These are phyloP conservation scores for Apocynum venetum DNA, from an alignment of 257 asterid genomes.

Conservation along the genomic window DNA sequence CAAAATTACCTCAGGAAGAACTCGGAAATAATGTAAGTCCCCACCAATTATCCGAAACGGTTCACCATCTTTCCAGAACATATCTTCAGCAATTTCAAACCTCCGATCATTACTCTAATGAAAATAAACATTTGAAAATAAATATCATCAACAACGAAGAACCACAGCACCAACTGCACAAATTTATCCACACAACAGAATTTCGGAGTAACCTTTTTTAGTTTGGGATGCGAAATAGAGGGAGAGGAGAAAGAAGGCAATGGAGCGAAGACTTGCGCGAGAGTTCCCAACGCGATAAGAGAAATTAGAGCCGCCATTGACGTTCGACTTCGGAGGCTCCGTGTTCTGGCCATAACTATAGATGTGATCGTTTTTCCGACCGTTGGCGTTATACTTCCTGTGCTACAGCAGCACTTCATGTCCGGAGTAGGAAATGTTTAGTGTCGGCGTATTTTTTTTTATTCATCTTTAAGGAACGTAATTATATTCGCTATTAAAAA, in stretches of 20 bases:
- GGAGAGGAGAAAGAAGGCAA: constrained; percentile 47
- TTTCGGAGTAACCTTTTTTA: constrained; percentile 24
- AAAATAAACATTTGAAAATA: neutral
- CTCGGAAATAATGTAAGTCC: constrained; percentile 86
- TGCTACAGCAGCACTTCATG: neutral
- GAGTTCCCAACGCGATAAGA: constrained; percentile 40
- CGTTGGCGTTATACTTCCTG: neutral
- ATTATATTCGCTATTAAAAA: too few relatives aligned
- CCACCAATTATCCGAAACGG: constrained; percentile 91
- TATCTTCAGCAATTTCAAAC: constrained; percentile 72
- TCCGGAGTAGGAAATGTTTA: neutral
- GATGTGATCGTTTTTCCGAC: neutral
- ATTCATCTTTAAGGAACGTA: too few relatives aligned
- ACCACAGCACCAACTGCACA: neutral
- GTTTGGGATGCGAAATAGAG: constrained; percentile 25
- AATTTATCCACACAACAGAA: constrained; percentile 4
- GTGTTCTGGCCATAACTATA: constrained; percentile 12
- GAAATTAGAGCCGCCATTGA: constrained; percentile 31
- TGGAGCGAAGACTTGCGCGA: constrained; percentile 44
- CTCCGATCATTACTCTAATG: constrained; percentile 42
- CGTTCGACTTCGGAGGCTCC: constrained; percentile 13
- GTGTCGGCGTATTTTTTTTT: neutral
- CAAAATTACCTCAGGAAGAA: constrained; percentile 69
- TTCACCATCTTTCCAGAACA: constrained; percentile 85
- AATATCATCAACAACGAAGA: neutral